phyloP scores from a whole-genome alignment of 169 alveolate genomes.

The Amoebophrya sp. region DNA sequence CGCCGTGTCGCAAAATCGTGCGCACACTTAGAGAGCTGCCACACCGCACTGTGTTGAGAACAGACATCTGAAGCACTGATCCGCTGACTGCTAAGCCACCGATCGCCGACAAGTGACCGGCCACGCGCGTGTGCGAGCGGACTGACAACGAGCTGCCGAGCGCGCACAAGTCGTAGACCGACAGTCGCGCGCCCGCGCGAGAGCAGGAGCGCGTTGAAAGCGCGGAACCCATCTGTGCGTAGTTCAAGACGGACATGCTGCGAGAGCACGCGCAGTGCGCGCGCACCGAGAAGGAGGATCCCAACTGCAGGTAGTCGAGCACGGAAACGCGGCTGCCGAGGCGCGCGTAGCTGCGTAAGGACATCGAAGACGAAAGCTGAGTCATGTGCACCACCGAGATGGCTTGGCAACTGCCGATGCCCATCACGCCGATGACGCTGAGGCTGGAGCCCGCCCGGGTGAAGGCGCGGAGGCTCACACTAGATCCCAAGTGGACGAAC shows the following conservation, averaged over 20 bases:
- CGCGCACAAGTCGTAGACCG: neutral
- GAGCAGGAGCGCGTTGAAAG: slow-evolving; percentile 10
- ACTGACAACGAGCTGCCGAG: slow-evolving; percentile 18
- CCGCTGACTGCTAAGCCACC: neutral
- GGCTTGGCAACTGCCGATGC: neutral
- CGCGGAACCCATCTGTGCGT: slow-evolving; percentile 11
- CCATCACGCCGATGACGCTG: neutral
- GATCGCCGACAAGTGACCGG: neutral
- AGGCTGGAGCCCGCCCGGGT: neutral
- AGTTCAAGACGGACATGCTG: neutral
- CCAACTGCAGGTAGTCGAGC: neutral
- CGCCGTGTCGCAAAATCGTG: neutral
- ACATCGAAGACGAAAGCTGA: neutral
- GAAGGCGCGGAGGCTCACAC: neutral
- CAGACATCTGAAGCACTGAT: slow-evolving; percentile 10
- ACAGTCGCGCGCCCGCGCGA: neutral
- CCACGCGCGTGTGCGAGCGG: neutral
- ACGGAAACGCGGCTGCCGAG: too few relatives aligned
- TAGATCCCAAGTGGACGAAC: neutral
- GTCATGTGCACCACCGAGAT: neutral
- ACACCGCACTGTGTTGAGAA: neutral
- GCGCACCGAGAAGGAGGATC: slow-evolving; percentile 20
- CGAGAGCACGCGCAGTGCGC: neutral
- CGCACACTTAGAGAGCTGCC: neutral
- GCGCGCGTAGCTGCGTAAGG: too few relatives aligned